Evolutionary conservation across 768 basidiomycete genomes (phyloP).

Genomic region (Pleurotus citrinopileatus): DNA sequence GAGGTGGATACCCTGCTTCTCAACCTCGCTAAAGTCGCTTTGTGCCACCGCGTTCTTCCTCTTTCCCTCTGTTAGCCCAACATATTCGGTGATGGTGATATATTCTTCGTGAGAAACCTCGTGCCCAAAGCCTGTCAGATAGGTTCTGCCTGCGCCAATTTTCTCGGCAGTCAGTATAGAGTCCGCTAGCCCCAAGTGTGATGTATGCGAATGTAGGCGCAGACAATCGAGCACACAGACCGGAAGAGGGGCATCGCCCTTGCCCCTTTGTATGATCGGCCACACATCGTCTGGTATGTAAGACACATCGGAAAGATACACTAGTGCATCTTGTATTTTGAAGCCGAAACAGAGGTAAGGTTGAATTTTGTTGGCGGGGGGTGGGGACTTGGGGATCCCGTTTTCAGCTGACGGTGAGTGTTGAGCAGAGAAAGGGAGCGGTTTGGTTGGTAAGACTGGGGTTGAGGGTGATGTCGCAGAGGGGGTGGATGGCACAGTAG

Average conservation of each 20-base stretch:
- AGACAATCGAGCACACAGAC: conserved; percentile 80
- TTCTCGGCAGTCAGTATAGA: conserved; percentile 54
- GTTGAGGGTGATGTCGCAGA: conserved; percentile 27
- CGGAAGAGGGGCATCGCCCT: conserved; percentile 30
- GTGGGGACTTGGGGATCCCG: conserved; percentile 1
- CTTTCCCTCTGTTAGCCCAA: conserved; percentile 23
- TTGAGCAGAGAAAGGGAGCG: conserved; percentile 1
- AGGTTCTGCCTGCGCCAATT: conserved; percentile 60
- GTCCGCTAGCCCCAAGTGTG: conserved; percentile 75
- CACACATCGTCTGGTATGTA: conserved; percentile 75
- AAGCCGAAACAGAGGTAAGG: conserved; percentile 73
- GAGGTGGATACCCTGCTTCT: conserved; percentile 36
- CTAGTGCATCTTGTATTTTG: conserved; percentile 59
- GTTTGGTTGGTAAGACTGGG: conserved; percentile 15
- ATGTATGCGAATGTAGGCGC: conserved; percentile 60
- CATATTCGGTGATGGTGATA: conserved; percentile 51
- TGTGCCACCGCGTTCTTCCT: conserved; percentile 31
- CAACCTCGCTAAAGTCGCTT: conserved; percentile 13
- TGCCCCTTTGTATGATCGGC: conserved; percentile 38
- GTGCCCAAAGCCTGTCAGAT: conserved; percentile 75
- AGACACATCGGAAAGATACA: conserved; percentile 84
- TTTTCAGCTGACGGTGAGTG: neutral
- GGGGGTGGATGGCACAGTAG: conserved; percentile 34
- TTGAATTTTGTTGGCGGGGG: conserved; percentile 27
- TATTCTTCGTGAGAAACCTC: conserved; percentile 80